A percentile compares a stretch with the other conserved stretches of the same genome.
phyloP scores from a whole-genome alignment of 176 grass and related monocot species.

The Echinochloa phyllopogon region DNA sequence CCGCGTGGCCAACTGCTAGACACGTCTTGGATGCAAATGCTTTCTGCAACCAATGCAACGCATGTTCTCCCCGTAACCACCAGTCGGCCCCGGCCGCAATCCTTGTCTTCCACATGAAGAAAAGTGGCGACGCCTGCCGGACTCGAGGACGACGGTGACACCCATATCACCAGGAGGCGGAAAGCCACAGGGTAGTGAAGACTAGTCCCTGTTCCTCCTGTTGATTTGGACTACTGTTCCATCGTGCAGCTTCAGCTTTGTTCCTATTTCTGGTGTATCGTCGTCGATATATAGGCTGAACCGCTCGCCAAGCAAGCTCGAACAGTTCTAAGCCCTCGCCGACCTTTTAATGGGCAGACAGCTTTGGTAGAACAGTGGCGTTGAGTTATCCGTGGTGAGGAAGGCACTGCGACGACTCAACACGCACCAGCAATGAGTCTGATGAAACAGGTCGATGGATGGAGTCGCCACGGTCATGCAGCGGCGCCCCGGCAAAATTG shows the following conservation, averaged over 20 bases:
- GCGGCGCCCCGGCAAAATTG: no score
- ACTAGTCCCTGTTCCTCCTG: neutral
- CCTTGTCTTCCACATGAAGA: slow-evolving; percentile 39
- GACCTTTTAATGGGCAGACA: slow-evolving; percentile 1
- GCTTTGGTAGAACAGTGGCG: slow-evolving; percentile 15
- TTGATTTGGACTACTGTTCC: slow-evolving; percentile 28
- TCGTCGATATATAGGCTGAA: neutral
- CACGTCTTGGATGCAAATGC: neutral
- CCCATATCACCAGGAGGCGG: neutral
- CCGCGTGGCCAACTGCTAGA: neutral
- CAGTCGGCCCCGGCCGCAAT: neutral
- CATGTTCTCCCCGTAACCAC: slow-evolving; percentile 12
- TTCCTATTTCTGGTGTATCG: slow-evolving; percentile 25
- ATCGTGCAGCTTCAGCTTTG: neutral
- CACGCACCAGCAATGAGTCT: neutral
- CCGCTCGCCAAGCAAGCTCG: slow-evolving; percentile 11
- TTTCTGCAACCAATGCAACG: neutral
- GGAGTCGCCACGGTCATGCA: neutral
- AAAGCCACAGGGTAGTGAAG: neutral
- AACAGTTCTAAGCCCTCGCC: neutral
- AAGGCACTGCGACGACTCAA: neutral
- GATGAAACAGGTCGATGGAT: neutral
- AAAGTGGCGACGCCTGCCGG: slow-evolving; percentile 16
- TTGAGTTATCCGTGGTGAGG: neutral
- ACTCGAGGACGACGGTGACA: slow-evolving; percentile 29